Percentiles rank a stretch among this genome's conserved stretches.
These are phyloP conservation scores for Ceratocystis eucalypticola DNA, from an alignment of 2,329 filamentous ascomycete species.

Conservation along the genomic window DNA sequence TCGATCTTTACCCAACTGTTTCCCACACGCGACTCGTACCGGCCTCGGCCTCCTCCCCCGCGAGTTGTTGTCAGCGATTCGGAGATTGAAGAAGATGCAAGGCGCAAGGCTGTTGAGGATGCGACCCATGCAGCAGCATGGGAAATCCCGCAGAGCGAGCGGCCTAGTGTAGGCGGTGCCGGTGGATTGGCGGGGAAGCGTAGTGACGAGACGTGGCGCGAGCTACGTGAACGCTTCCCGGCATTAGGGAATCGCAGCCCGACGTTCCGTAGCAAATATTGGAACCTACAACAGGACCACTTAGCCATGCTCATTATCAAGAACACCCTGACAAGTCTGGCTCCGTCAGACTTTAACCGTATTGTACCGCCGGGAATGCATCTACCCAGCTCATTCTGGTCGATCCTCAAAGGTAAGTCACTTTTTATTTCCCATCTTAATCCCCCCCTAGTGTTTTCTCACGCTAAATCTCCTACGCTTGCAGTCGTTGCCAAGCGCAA, in stretches of 20 bases:
- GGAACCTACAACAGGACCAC: conserved; percentile 17
- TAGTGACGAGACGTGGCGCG: conserved; percentile 9
- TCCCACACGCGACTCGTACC: conserved; percentile 16
- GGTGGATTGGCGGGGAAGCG: neutral
- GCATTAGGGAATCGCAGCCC: conserved; percentile 3
- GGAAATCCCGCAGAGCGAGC: neutral
- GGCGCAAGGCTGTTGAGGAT: neutral
- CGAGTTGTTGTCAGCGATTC: conserved; percentile 4
- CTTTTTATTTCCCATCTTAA: neutral
- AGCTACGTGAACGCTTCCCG: conserved; percentile 7
- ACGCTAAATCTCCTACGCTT: conserved; percentile 1
- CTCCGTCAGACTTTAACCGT: conserved; percentile 57
- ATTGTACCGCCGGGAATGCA: conserved; percentile 48
- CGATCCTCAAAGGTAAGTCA: conserved; percentile 42
- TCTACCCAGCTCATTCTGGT: conserved; percentile 53
- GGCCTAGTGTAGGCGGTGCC: neutral
- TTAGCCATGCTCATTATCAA: conserved; percentile 40
- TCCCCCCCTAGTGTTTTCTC: neutral
- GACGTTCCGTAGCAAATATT: conserved; percentile 13
- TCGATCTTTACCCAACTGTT: conserved; percentile 19
- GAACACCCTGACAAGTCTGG: conserved; percentile 45
- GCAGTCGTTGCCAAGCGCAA: conserved; percentile 53
- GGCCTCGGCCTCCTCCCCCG: conserved; percentile 11
- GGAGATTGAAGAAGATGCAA: neutral
- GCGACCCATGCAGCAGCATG: neutral